phyloP scores from a whole-genome alignment of 345 rosid genomes.

The Noccaea caerulescens region DNA sequence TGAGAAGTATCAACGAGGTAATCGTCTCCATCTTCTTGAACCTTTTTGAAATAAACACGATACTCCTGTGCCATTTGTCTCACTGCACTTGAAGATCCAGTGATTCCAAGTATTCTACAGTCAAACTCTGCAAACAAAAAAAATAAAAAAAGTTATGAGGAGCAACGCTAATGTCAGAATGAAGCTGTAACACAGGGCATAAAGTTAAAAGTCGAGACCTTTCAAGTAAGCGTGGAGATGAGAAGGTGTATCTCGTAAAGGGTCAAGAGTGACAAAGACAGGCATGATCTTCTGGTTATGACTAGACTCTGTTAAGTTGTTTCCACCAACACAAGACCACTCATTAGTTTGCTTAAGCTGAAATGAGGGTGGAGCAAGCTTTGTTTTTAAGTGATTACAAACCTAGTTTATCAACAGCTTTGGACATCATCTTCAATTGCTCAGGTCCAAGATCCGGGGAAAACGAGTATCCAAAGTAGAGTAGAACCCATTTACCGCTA shows the following conservation, averaged over 20 bases:
- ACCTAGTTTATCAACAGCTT: conserved; percentile 73
- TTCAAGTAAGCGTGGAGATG: conserved; percentile 78
- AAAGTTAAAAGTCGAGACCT: conserved; percentile 50
- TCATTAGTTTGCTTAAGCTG: too few species aligned
- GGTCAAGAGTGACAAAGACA: conserved; percentile 86
- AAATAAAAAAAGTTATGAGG: background rate
- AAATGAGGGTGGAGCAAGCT: background rate
- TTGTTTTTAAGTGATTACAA: conserved; percentile 34
- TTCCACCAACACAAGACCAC: conserved; percentile 39
- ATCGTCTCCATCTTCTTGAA: conserved; percentile 87
- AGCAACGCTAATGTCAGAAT: background rate
- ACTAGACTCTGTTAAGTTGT: conserved; percentile 52
- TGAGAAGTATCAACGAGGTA: conserved; percentile 87
- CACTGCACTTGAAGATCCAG: conserved; percentile 63
- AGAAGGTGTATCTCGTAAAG: conserved; percentile 76
- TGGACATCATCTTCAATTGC: conserved; percentile 66
- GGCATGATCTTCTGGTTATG: conserved; percentile 66
- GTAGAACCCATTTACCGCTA: conserved; percentile 76
- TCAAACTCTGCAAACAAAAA: conserved; percentile 63
- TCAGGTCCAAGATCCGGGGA: conserved; percentile 95
- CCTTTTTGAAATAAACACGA: conserved; percentile 77
- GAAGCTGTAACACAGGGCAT: background rate
- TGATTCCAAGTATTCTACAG: conserved; percentile 70
- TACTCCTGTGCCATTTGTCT: conserved; percentile 92
- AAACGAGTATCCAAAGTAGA: conserved; percentile 89